phyloP scores from a whole-genome alignment of 768 basidiomycete genomes.

The Leccinum subtestaceum region DNA sequence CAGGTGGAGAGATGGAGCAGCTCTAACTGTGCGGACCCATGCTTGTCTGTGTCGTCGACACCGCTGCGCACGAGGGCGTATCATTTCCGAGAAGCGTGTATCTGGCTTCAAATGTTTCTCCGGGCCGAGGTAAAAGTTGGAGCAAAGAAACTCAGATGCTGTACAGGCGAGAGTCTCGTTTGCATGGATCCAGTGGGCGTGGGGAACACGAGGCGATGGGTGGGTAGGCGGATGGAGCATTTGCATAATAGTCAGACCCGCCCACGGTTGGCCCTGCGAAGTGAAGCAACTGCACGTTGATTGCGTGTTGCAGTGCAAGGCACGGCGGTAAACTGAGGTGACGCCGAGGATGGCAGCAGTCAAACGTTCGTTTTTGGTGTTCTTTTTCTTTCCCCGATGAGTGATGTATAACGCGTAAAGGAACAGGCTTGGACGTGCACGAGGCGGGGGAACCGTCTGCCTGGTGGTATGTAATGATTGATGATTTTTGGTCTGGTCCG shows the following conservation, averaged over 20 bases:
- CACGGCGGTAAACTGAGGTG: not conserved
- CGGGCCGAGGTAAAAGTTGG: conserved; percentile 12
- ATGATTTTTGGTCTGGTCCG: not conserved
- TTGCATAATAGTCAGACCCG: not conserved
- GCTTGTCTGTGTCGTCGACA: not conserved
- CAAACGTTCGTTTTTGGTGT: not conserved
- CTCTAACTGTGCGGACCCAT: not conserved
- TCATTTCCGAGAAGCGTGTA: not conserved
- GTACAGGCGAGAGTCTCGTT: conserved; percentile 7
- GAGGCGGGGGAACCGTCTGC: not conserved
- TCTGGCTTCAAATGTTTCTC: not conserved
- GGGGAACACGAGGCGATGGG: conserved; percentile 23
- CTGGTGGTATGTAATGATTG: not conserved
- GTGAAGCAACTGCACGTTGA: not conserved
- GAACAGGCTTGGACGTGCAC: not conserved
- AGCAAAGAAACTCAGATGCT: conserved; percentile 6
- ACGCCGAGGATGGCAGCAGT: not conserved
- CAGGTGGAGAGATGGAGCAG: not conserved
- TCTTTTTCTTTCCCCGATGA: not conserved
- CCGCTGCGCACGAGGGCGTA: not conserved
- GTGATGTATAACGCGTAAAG: not conserved
- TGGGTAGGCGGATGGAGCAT: not conserved
- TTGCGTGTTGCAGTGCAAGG: not conserved
- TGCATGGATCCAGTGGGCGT: conserved; percentile 3
- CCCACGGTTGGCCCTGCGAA: not conserved